Conservation (phyloP, 2,329 filamentous ascomycete genomes). For the Neophaeococcomyces aloes region DNA sequence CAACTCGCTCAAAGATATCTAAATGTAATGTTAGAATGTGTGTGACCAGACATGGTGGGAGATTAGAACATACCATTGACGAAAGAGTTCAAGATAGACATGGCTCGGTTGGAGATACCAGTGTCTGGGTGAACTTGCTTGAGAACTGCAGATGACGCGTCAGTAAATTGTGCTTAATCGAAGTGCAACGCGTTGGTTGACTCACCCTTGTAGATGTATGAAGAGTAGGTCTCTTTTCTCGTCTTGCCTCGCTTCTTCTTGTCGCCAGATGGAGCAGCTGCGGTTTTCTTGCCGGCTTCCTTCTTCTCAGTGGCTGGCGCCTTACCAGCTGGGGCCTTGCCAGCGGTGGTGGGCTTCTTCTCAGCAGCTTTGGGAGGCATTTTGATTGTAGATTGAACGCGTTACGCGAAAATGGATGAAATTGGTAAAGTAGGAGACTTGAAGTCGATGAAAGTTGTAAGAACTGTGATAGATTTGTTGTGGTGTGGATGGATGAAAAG, state of each 20-base stretch:
- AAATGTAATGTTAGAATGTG: conserved; percentile 9
- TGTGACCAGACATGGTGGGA: not conserved
- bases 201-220: conserved; percentile 99
- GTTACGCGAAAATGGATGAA: conserved; percentile 22
- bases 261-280: conserved; percentile 72
- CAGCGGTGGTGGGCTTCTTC: conserved; percentile 90
- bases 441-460: conserved; percentile 19
- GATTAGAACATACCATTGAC: conserved; percentile 70
- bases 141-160: conserved; percentile 52
- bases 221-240: conserved; percentile 99
- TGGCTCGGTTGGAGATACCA: conserved; percentile 99
- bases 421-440: conserved; percentile 21
- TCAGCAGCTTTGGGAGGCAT: conserved; percentile 97
- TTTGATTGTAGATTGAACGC: conserved; percentile 38
- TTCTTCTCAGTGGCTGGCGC: conserved; percentile 93
- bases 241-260: conserved; percentile 99
- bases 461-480: conserved; percentile 19
- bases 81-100: conserved; percentile 99
- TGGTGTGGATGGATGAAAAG: conserved; percentile 29
- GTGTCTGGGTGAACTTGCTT: conserved; percentile 99
- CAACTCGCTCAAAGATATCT: conserved; percentile 99
- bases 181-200: conserved; percentile 14
- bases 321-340: conserved; percentile 72
- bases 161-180: conserved; percentile 22
- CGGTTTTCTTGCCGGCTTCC: conserved; percentile 99